Conservation (phyloP, 495 filamentous ascomycete genomes). For the Poronia punctata region DNA sequence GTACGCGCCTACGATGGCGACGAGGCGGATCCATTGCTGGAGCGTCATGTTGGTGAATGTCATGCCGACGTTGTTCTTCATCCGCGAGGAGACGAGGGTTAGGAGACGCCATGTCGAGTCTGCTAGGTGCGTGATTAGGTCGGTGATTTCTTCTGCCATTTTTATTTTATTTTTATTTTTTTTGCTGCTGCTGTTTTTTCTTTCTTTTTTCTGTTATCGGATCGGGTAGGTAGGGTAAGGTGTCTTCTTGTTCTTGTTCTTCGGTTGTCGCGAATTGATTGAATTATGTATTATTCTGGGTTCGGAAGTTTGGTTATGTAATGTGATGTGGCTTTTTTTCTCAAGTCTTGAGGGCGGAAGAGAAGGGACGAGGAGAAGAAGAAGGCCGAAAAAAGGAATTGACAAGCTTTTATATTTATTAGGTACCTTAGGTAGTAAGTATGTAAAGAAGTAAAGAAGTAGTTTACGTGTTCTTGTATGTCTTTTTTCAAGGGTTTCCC, state of each 20-base stretch:
- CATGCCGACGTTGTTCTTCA: slow-evolving; percentile 48
- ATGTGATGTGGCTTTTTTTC: too few relatives aligned
- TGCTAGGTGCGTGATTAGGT: slow-evolving; percentile 21
- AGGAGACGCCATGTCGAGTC: slow-evolving; percentile 19
- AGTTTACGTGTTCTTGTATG: too few relatives aligned
- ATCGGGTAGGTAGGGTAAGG: background rate
- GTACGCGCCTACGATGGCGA: slow-evolving; percentile 56
- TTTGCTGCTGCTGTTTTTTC: too few relatives aligned
- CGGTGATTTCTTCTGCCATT: slow-evolving; percentile 30
- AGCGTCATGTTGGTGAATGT: slow-evolving; percentile 49
- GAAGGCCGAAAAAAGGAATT: too few relatives aligned
- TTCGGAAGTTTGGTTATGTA: too few relatives aligned
- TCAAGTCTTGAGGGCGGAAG: background rate
- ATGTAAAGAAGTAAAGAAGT: background rate
- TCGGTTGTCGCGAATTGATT: too few relatives aligned
- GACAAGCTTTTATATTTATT: too few relatives aligned
- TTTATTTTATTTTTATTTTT: background rate
- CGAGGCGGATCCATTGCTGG: slow-evolving; percentile 54
- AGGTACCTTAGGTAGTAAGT: too few relatives aligned
- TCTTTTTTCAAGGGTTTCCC: too few relatives aligned
- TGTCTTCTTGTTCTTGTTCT: too few relatives aligned
- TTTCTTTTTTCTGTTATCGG: background rate
- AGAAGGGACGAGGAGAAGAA: background rate
- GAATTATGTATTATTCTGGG: too few relatives aligned
- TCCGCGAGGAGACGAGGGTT: slow-evolving; percentile 29